These are phyloP conservation scores for Peronospora tabacina DNA, from an alignment of 352 stramenopile genomes.

Conservation along the genomic window DNA sequence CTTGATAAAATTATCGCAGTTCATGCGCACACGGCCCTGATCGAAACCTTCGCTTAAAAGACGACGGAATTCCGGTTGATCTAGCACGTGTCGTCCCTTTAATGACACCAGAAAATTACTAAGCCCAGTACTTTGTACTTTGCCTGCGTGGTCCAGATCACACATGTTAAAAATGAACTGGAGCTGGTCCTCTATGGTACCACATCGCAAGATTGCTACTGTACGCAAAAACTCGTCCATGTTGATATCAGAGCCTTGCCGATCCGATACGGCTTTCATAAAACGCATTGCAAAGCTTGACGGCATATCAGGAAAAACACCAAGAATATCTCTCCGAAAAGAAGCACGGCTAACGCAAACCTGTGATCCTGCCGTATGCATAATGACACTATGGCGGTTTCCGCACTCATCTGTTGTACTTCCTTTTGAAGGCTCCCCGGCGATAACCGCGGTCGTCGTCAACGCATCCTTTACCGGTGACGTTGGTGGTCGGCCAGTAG, in stretches of 20 bases:
- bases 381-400: conserved; percentile 39
- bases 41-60: conserved; percentile 77
- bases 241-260: conserved; percentile 76
- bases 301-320: conserved; percentile 85
- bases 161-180: conserved; percentile 85
- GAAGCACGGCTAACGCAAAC: conserved; percentile 77
- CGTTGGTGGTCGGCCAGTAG: conserved; percentile 26
- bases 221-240: conserved; percentile 85
- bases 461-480: conserved; percentile 39
- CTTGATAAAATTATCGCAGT: conserved; percentile 59
- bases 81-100: conserved; percentile 65
- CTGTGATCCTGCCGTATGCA: conserved; percentile 63
- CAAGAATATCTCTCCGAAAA: conserved; percentile 79
- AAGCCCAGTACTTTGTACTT: conserved; percentile 78
- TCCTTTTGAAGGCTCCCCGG: conserved; percentile 20
- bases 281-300: conserved; percentile 86
- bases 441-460: conserved; percentile 15
- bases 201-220: conserved; percentile 66
- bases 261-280: conserved; percentile 83
- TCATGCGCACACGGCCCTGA: conserved; percentile 70
- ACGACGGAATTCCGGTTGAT: conserved; percentile 63
- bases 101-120: conserved; percentile 83
- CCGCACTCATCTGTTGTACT: conserved; percentile 37
- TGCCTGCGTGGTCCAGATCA: conserved; percentile 77
- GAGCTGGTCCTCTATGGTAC: conserved; percentile 67